Evolutionary conservation across 352 stramenopile genomes (phyloP), one percentile per base, ranked within the genome.

Genomic region (Ophiocytium majus): DNA sequence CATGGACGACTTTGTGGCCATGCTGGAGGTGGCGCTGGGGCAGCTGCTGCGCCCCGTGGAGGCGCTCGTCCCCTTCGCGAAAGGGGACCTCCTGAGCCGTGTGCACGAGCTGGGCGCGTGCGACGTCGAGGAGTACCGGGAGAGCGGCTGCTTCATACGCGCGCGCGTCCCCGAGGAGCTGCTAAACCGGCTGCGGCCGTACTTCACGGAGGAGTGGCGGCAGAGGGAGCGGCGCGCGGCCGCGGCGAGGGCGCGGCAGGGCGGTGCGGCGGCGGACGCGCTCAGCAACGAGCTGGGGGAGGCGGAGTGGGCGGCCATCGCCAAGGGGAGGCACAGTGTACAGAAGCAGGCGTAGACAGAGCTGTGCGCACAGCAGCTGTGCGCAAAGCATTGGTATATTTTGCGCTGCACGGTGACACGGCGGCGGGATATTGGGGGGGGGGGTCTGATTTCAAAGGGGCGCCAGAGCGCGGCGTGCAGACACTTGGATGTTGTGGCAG

Each of bases 101-200:
- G 83, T 89, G 75, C 82, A 89, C 75, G 85, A 89, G 80, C 76
- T 89, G 34, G 85, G 85, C 33, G 85, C 85, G 14, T 89, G 85
- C 57, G 81, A 89, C 76, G 32, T 74, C 10, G 85, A 89, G 35
- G 76, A 89, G 32, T 87, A 87, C 76, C 79, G 64, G 0, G 85
- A 89, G 19, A 64, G 71, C 10, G 85, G 85, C 0, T 87, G 81
- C 14, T 50, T 84, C 31, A 86, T 89, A 23, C 23, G 83, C 63
- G 85, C 85, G 10, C 82, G 81, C 66, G 85, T 89, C 0, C 85
- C 85, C 28, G 28, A 63, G 32, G 85, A 89, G 57, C 63, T 89
- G 19, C 17, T 89, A 57, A 84, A 89, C 35, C 35, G 81, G 9
- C 50, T 89, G 50, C 49, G 87, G 75, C 85, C 85, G 50, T 89